Conservation (phyloP, 2,329 filamentous ascomycete species). For the Claviceps arundinis region DNA sequence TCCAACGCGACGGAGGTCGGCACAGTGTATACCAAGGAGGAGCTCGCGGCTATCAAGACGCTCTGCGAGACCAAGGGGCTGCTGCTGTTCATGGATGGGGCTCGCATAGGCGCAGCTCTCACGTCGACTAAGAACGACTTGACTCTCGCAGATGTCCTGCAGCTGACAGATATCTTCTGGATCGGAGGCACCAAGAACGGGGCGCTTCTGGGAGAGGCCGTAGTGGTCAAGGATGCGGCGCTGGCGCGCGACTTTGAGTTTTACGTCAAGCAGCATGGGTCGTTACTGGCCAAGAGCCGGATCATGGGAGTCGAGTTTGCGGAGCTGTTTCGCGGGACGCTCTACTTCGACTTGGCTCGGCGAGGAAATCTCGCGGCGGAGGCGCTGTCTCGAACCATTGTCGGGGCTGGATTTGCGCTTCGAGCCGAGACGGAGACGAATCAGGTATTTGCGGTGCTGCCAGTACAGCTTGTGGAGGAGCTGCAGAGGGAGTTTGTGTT, state of each 20-base stretch:
- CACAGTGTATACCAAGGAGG: conserved; percentile 31
- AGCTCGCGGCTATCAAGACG: conserved; percentile 27
- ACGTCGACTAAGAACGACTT: conserved; percentile 29
- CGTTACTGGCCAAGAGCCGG: conserved; percentile 34
- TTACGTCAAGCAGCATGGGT: conserved; percentile 38
- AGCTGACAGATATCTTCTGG: conserved; percentile 39
- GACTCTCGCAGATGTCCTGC: conserved; percentile 28
- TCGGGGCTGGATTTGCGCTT: conserved; percentile 26
- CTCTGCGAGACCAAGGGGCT: conserved; percentile 28
- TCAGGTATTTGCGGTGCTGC: conserved; percentile 35
- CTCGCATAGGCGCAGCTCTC: conserved; percentile 30
- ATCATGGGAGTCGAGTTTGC: conserved; percentile 36
- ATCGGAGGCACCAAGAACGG: conserved; percentile 41
- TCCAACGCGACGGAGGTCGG: conserved; percentile 38
- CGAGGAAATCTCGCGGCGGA: conserved; percentile 31
- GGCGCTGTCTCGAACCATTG: conserved; percentile 29
- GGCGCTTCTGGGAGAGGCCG: conserved; percentile 35
- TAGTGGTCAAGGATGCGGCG: conserved; percentile 29
- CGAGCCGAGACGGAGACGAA: conserved; percentile 35
- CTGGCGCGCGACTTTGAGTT: conserved; percentile 35
- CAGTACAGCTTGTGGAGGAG: conserved; percentile 21
- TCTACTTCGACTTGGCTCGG: conserved; percentile 33
- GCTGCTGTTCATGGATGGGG: conserved; percentile 34
- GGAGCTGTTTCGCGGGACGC: conserved; percentile 30
- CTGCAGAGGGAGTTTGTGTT: conserved; percentile 31